Conservation (phyloP, 129 eudicot genomes). For the Ambrosia trifida region DNA sequence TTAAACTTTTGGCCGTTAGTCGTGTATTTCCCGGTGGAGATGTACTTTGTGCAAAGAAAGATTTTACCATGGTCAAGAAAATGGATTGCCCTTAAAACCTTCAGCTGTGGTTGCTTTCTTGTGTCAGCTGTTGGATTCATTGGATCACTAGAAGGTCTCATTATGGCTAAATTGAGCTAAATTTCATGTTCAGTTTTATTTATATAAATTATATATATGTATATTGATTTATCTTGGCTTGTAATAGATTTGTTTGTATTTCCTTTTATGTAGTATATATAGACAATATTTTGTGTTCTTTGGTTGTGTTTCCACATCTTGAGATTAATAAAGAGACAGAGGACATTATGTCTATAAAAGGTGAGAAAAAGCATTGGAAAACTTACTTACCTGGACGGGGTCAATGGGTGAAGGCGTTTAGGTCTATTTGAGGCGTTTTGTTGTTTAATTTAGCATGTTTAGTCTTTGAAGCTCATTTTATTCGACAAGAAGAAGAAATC, state of each 20-base stretch:
- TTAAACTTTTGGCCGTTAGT: slow-evolving; percentile 76
- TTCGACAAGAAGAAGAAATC: too few relatives aligned
- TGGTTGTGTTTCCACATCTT: slow-evolving; percentile 22
- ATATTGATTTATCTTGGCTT: background rate
- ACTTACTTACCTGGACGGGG: slow-evolving; percentile 60
- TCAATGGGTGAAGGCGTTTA: slow-evolving; percentile 34
- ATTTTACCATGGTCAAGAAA: slow-evolving; percentile 49
- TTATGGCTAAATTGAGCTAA: slow-evolving; percentile 45
- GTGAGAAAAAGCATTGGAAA: background rate
- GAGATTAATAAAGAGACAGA: background rate
- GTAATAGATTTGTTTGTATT: background rate
- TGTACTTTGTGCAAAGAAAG: slow-evolving; percentile 61
- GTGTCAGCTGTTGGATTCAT: slow-evolving; percentile 51
- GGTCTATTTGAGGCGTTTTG: too few relatives aligned
- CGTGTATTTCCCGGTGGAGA: slow-evolving; percentile 70
- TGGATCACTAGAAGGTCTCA: slow-evolving; percentile 56
- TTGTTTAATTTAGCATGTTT: too few relatives aligned
- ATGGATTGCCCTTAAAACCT: slow-evolving; percentile 48
- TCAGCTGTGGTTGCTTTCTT: slow-evolving; percentile 43
- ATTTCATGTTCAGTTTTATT: slow-evolving; percentile 3
- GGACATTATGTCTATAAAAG: background rate
- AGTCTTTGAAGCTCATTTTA: too few relatives aligned
- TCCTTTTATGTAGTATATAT: slow-evolving; percentile 4
- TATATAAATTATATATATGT: slow-evolving; percentile 10
- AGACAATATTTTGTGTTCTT: too few relatives aligned